Conservation (phyloP, 1,284 basidiomycete genomes). For the Ustilago nuda region DNA sequence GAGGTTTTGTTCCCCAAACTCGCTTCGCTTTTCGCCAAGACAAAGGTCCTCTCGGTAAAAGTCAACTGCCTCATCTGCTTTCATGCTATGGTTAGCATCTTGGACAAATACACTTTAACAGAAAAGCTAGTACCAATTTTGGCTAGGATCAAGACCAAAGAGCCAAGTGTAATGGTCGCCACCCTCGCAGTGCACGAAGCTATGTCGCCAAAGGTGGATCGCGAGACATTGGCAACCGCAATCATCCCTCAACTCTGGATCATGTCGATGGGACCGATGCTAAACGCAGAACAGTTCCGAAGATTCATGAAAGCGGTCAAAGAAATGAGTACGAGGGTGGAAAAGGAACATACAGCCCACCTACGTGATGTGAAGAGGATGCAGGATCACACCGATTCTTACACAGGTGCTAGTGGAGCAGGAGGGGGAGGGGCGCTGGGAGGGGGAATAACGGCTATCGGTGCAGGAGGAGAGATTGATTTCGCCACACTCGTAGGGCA, state of each 20-base stretch:
- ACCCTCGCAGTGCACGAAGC: constrained; percentile 94
- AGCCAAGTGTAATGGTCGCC: constrained; percentile 73
- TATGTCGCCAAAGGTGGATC: constrained; percentile 93
- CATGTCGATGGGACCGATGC: constrained; percentile 70
- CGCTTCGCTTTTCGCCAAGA: constrained; percentile 62
- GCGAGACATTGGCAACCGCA: constrained; percentile 88
- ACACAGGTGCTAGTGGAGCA: constrained; percentile 18
- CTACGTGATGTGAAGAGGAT: constrained; percentile 55
- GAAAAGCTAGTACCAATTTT: constrained; percentile 94
- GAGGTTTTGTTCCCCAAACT: constrained; percentile 66
- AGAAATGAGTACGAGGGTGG: constrained; percentile 79
- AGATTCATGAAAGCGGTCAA: constrained; percentile 71
- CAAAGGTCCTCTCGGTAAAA: constrained; percentile 76
- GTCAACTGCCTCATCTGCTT: constrained; percentile 87
- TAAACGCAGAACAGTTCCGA: constrained; percentile 88
- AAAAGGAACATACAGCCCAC: constrained; percentile 79
- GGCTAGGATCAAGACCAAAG: constrained; percentile 92
- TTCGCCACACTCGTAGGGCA: constrained; percentile 65
- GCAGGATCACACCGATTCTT: constrained; percentile 62
- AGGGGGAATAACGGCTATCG: constrained; percentile 48
- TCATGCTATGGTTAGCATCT: constrained; percentile 87
- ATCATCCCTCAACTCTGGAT: constrained; percentile 66
- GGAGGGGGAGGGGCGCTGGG: constrained; percentile 18
- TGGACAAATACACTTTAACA: constrained; percentile 84
- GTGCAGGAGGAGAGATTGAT: constrained; percentile 60